Conservation (phyloP, 768 basidiomycete species). For the Amanita rimosa region DNA sequence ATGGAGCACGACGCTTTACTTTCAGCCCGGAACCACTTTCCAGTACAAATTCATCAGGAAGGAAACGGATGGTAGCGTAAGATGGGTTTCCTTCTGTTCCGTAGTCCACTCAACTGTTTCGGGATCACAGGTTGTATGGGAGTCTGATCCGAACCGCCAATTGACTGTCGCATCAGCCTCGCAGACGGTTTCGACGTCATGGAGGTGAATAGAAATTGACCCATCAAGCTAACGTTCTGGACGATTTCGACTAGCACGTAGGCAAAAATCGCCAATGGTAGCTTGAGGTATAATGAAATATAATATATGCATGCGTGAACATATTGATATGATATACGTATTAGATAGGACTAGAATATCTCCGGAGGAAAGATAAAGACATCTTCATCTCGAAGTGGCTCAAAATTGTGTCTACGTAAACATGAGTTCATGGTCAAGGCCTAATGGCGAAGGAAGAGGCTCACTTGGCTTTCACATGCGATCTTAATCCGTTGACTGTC, state of each 20-base stretch:
- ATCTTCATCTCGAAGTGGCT: background rate
- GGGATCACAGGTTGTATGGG: conserved; percentile 37
- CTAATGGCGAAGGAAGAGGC: background rate
- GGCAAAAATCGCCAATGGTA: too few species aligned
- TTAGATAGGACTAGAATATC: too few species aligned
- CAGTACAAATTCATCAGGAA: conserved; percentile 55
- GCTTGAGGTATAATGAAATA: too few species aligned
- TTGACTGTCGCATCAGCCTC: conserved; percentile 27
- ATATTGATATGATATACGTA: background rate
- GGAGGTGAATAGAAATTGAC: conserved; percentile 23
- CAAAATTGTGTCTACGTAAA: background rate
- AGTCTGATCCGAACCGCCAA: conserved; percentile 48
- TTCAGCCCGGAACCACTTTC: conserved; percentile 39
- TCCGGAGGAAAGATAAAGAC: background rate
- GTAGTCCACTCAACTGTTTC: background rate
- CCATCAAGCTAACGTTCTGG: background rate
- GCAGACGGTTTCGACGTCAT: conserved; percentile 28
- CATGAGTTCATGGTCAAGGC: background rate
- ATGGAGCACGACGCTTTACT: conserved; percentile 38
- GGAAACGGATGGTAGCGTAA: conserved; percentile 35
- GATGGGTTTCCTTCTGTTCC: conserved; percentile 10
- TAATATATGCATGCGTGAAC: too few species aligned
- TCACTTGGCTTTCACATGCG: conserved; percentile 4
- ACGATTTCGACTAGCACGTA: background rate
- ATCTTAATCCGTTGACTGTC: conserved; percentile 1